phyloP scores from a whole-genome alignment of 2,329 filamentous ascomycete genomes.

The Diaporthe vexans region DNA sequence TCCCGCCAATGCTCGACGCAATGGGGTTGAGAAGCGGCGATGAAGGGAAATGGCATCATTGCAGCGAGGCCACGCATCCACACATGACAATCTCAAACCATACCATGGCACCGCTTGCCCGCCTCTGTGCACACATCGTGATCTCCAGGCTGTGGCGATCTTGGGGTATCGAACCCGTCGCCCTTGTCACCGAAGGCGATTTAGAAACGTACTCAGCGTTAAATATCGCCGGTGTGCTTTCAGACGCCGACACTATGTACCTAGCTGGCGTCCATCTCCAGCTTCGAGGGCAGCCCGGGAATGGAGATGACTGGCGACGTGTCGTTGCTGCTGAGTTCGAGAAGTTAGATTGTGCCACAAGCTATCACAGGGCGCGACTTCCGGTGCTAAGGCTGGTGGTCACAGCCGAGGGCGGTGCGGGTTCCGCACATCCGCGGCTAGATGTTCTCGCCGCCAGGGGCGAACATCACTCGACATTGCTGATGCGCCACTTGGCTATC shows the following conservation, averaged over 20 bases:
- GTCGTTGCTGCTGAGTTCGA: neutral
- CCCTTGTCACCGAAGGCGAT: slow-evolving; percentile 65
- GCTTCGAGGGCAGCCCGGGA: no score
- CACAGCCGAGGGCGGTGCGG: no score
- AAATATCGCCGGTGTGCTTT: slow-evolving; percentile 78
- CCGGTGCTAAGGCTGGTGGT: neutral
- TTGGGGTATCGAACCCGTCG: slow-evolving; percentile 64
- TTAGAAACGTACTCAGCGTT: slow-evolving; percentile 79
- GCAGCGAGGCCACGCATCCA: no score
- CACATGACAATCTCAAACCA: no score
- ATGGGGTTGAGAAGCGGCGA: neutral
- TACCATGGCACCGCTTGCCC: slow-evolving; percentile 53
- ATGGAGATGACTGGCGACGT: neutral
- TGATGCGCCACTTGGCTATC: neutral
- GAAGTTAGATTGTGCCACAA: neutral
- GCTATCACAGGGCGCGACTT: neutral
- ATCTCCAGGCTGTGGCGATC: slow-evolving; percentile 67
- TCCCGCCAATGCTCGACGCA: slow-evolving; percentile 68
- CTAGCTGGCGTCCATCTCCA: slow-evolving; percentile 69
- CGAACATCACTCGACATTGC: neutral
- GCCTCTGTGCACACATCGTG: slow-evolving; percentile 69
- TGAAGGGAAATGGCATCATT: neutral
- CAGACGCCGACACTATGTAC: slow-evolving; percentile 78
- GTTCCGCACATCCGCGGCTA: neutral
- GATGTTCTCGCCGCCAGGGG: neutral